Base-by-base conservation (phyloP, 2,329 filamentous ascomycete genomes). In the Fusarium sp. region DNA sequence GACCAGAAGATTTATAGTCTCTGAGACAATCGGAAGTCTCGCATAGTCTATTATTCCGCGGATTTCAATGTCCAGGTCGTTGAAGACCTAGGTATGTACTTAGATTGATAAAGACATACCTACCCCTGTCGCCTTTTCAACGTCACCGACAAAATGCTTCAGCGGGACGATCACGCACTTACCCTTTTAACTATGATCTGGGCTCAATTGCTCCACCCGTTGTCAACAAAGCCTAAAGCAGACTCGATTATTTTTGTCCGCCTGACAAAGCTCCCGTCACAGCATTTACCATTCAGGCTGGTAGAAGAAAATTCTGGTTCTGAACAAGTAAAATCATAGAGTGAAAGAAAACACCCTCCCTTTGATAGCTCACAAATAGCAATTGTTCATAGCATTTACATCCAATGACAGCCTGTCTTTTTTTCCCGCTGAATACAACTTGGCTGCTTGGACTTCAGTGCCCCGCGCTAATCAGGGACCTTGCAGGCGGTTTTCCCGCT, bases 391-490 rank as follows among this genome's bases (percentile, higher is more conserved):
- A 55, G 31, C 57, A 51, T 29, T 23, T 25, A 23, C 31, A 29
- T 21, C 19, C 25, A 46, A 33, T 27, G 27, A 54, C 37, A n/a
- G 44, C 35, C 25, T 70, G 35, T 46, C 57, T 41, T 38, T n/a
- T n/a, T 37, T n/a, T n/a, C 19, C 12, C 35, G 39, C 42, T 33
- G 27, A 46, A 45, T 35, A 19, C 5, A 25, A 35, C 27, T 48
- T 45, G 42, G 27, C 44, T 66, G 19, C 21, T 23, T 33, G n/a
- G 15, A 51, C 27, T 44, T 56, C 39, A 23, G 57, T 60, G 49
- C 71, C 71, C 71, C 63, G 71, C 71, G 71, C 71, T 73, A 74
- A 71, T 72, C 54, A 66, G 41, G 71, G 71, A 60, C 63, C 71
- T 72, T 73, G 71, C 71, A 73, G 70, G 59, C 57, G 29, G 48